Evolutionary conservation across 2,329 filamentous ascomycete genomes (phyloP), one percentile per base, ranked within the genome.

Genomic region (Fusarium kyushuense): DNA sequence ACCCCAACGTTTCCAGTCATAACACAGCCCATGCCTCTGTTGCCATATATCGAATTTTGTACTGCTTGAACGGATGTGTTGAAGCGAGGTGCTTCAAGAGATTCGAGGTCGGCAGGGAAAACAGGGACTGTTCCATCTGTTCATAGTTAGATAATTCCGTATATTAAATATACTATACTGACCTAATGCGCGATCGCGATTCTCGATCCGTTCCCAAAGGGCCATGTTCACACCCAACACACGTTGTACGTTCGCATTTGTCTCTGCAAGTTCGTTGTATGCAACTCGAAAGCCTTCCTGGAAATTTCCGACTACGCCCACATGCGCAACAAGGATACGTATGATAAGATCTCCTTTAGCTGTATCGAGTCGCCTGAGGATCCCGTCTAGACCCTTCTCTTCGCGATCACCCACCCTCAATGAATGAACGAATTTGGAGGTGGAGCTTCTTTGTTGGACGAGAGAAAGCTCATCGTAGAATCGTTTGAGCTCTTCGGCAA

Each of bases 1-100:
- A 54, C 25, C 10, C 25, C 52, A 35, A 46, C 41, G 5, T 52
- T 52, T 10, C 54, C 45, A 11, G 45, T 42, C 54, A 57, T 36
- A 14, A 36, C 36, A 42, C 30, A 19, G n/a, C 14, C 7, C 35
- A 57, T 11, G 10, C 23, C 36, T 14, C 16, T 35, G 17, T 51
- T 57, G 5, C 17, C 16, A 30, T 42, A 4, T 10, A 52, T 52
- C 10, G 30, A 42, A 11, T 35, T 57, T 23, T 11, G 21, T 12
- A 42, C 36, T 33, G 14, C 13, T 12, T 52, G 17, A 8, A 29
- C 7, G 29, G 43, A 23, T 16, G 16, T 5, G 21, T 30, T 17
- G 19, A 8, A n/a, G 14, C 27, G 6, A 3, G 19, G 5, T 42
- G 46, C 10, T 29, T 57, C n/a, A 16, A 57, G 35, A 32, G 19